Evolutionary conservation across 2,329 filamentous ascomycete species (phyloP).

Genomic region (Decorospora gaudefroyi): DNA sequence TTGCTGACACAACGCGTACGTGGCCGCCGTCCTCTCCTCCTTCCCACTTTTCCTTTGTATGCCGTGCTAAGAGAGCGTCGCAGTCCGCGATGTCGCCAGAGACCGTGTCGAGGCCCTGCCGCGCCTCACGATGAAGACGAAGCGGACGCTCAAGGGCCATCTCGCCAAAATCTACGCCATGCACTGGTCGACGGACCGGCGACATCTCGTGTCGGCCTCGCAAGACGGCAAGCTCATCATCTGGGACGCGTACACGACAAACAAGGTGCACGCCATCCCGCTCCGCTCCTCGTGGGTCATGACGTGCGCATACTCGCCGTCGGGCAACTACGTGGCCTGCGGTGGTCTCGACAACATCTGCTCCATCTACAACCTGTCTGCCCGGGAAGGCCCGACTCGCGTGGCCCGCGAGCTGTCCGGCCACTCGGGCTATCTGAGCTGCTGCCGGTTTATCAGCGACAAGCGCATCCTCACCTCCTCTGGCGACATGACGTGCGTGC

Average conservation of each 20-base stretch:
- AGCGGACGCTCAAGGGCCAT: constrained; percentile 95
- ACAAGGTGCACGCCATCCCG: constrained; percentile 98
- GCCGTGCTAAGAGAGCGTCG: constrained; percentile 32
- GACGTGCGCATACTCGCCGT: constrained; percentile 98
- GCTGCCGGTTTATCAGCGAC: constrained; percentile 99
- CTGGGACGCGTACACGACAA: constrained; percentile 99
- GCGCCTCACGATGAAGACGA: constrained; percentile 95
- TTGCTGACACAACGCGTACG: constrained; percentile 97
- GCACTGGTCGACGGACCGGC: constrained; percentile 99
- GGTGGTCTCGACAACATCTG: constrained; percentile 99
- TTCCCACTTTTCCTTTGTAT: constrained; percentile 1
- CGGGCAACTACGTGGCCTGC: constrained; percentile 97
- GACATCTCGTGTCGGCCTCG: constrained; percentile 95
- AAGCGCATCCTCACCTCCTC: constrained; percentile 96
- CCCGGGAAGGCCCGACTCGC: constrained; percentile 93
- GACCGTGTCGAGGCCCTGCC: constrained; percentile 91
- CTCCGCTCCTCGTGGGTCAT: constrained; percentile 99
- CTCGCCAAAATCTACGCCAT: constrained; percentile 99
- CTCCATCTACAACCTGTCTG: constrained; percentile 98
- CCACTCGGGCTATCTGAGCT: constrained; percentile 95
- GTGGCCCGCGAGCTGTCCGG: constrained; percentile 95
- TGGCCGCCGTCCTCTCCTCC: too few relatives aligned
- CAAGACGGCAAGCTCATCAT: constrained; percentile 99
- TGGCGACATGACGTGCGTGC: constrained; percentile 99
- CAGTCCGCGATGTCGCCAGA: constrained; percentile 90